phyloP scores from a whole-genome alignment of 108 stramenopile genomes.

The Skeletonema menzelii region DNA sequence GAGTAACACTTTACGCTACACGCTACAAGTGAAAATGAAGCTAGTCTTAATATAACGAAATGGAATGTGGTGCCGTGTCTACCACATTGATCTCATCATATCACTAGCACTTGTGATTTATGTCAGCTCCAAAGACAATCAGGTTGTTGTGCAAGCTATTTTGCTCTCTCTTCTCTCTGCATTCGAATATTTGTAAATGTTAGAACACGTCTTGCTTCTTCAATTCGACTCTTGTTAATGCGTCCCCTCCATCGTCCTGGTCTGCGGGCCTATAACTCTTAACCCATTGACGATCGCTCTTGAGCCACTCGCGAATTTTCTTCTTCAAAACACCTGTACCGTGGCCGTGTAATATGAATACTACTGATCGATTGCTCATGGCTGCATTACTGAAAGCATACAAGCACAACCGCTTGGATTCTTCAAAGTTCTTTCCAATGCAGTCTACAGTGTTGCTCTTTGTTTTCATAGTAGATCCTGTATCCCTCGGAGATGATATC shows the following conservation, averaged over 20 bases:
- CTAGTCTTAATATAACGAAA: too few relatives aligned
- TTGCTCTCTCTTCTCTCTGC: too few relatives aligned
- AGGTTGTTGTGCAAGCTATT: background rate
- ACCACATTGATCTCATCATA: too few relatives aligned
- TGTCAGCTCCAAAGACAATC: too few relatives aligned
- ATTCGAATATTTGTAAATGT: background rate
- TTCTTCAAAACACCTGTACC: conserved; percentile 79
- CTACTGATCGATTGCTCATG: conserved; percentile 48
- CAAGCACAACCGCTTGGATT: conserved; percentile 61
- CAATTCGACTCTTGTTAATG: conserved; percentile 74
- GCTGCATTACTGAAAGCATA: conserved; percentile 57
- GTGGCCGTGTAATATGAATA: conserved; percentile 83
- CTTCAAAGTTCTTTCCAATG: conserved; percentile 80
- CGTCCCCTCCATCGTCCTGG: conserved; percentile 83
- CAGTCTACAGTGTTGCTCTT: conserved; percentile 87
- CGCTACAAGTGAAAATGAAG: too few relatives aligned
- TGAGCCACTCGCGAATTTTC: conserved; percentile 73
- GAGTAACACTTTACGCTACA: background rate
- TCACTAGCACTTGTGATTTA: too few relatives aligned
- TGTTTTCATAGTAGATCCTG: conserved; percentile 57
- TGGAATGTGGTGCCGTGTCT: too few relatives aligned
- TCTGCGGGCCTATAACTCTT: conserved; percentile 69
- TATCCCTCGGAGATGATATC: conserved; percentile 11
- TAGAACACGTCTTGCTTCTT: conserved; percentile 42
- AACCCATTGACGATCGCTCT: conserved; percentile 54